Evolutionary conservation across 495 filamentous ascomycete species (phyloP).

Genomic region (Xylaria cubensis): DNA sequence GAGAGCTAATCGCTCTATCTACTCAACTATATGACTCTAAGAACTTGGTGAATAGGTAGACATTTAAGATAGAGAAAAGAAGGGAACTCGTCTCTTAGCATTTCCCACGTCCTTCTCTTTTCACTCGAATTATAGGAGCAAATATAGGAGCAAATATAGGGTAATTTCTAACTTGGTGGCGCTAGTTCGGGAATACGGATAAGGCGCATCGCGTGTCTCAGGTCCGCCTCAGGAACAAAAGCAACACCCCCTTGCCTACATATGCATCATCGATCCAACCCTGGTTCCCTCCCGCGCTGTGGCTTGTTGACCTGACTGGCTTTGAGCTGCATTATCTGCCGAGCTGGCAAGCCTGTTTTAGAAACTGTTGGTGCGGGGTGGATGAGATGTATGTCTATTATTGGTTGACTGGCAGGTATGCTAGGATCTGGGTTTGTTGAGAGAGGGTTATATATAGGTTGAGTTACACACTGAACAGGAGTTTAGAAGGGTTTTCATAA

Average conservation of each 20-base stretch:
- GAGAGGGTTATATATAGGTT: constrained; percentile 1
- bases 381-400: background rate
- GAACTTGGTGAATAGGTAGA: background rate
- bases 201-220: constrained; percentile 14
- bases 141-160: too few relatives aligned
- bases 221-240: background rate
- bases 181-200: constrained; percentile 16
- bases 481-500: background rate
- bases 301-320: constrained; percentile 5
- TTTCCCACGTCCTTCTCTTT: background rate
- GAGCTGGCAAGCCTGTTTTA: background rate
- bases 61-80: background rate
- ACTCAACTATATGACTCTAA: background rate
- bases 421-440: background rate
- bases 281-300: background rate
- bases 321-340: background rate
- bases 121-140: background rate
- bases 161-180: background rate
- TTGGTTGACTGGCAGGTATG: background rate
- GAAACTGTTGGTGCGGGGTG: background rate
- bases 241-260: background rate
- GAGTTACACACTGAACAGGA: background rate
- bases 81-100: background rate
- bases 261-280: background rate
- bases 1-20: background rate